A percentile compares a stretch with the other conserved stretches of the same genome.
Conservation (phyloP, 2,329 filamentous ascomycete species). For the Lasiodiplodia sp. region DNA sequence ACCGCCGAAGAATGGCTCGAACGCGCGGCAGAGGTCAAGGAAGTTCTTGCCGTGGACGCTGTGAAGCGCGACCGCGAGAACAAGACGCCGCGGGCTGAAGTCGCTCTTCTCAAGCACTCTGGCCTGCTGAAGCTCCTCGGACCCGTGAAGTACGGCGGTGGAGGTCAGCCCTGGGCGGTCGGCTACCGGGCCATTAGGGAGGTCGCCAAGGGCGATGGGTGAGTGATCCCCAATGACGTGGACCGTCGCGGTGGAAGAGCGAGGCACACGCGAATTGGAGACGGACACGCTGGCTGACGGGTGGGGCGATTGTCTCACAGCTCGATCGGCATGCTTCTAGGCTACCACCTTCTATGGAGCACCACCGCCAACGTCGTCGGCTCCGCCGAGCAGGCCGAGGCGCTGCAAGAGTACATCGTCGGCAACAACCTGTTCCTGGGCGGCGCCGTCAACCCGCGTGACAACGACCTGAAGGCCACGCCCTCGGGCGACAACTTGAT, state of each 20-base stretch:
- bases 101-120: conserved; percentile 60
- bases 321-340: conserved; percentile 70
- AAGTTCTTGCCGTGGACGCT: conserved; percentile 59
- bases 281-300: not conserved
- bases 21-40: conserved; percentile 58
- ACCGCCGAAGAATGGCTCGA: conserved; percentile 55
- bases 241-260: not conserved
- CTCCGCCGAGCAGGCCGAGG: conserved; percentile 65
- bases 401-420: conserved; percentile 64
- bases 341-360: conserved; percentile 71
- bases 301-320: conserved; percentile 34
- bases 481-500: conserved; percentile 62
- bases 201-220: conserved; percentile 70
- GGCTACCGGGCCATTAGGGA: conserved; percentile 68
- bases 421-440: conserved; percentile 72
- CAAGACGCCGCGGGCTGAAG: conserved; percentile 60
- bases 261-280: not conserved
- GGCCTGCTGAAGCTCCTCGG: conserved; percentile 61
- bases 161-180: conserved; percentile 61
- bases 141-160: conserved; percentile 59
- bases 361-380: conserved; percentile 68
- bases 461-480: conserved; percentile 66
- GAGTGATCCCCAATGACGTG: not conserved
- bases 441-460: conserved; percentile 70
- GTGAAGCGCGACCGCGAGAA: conserved; percentile 59